phyloP scores from a whole-genome alignment of 2,329 filamentous ascomycete genomes.

The Aspergillus vadensis region DNA sequence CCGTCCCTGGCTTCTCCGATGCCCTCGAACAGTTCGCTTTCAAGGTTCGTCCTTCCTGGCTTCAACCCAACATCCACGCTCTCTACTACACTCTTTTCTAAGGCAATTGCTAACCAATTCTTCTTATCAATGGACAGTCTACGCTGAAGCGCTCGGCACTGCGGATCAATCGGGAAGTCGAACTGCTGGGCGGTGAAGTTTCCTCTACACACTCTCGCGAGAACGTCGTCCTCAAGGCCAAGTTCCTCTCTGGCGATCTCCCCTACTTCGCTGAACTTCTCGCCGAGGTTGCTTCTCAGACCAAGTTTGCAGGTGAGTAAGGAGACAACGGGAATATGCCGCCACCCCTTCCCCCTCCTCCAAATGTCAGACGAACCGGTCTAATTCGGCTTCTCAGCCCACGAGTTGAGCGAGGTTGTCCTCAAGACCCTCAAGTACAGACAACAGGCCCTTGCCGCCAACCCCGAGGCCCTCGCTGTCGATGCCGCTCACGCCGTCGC shows the following conservation, averaged over 20 bases:
- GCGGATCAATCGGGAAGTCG: conserved; percentile 90
- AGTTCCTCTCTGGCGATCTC: conserved; percentile 92
- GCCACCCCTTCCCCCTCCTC: neutral
- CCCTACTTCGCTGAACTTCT: conserved; percentile 97
- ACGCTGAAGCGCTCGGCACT: conserved; percentile 85
- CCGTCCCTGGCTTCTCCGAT: conserved; percentile 83
- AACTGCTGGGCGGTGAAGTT: conserved; percentile 92
- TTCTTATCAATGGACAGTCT: conserved; percentile 58
- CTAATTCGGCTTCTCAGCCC: conserved; percentile 57
- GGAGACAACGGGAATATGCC: neutral
- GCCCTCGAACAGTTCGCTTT: conserved; percentile 95
- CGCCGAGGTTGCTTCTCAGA: conserved; percentile 84
- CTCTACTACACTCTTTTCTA: neutral
- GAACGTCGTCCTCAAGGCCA: conserved; percentile 87
- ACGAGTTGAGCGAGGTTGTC: conserved; percentile 90
- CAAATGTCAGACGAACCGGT: neutral
- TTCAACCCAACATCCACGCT: conserved; percentile 22
- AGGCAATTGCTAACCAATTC: conserved; percentile 15
- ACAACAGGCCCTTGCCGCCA: conserved; percentile 70
- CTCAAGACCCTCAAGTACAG: conserved; percentile 73
- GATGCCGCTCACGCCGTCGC: conserved; percentile 84
- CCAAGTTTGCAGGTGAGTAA: conserved; percentile 72
- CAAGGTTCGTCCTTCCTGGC: conserved; percentile 65
- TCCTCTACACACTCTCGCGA: conserved; percentile 87
- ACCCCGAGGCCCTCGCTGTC: conserved; percentile 70